A percentile compares a stretch with the other conserved stretches of the same genome.
These are phyloP conservation scores for Vitis rupestris DNA, from an alignment of 164 flowering plant genomes.

Conservation along the genomic window DNA sequence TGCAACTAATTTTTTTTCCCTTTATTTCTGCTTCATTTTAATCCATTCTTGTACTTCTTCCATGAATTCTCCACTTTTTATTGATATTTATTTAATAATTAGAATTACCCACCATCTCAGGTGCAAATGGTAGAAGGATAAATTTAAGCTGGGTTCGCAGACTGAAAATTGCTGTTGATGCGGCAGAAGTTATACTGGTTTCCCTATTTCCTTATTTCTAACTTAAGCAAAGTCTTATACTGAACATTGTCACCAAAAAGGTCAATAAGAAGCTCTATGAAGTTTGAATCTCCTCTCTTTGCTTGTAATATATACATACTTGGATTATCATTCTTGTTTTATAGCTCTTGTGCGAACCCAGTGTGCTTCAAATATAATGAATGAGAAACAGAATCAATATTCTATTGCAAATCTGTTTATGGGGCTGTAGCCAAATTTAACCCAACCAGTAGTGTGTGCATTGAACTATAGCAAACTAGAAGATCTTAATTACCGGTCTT, in stretches of 20 bases:
- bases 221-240: not conserved
- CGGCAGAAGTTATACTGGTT: slow-evolving; percentile 64
- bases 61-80: not conserved
- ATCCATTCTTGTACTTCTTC: not conserved
- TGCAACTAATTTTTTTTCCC: not conserved
- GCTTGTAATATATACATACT: too few species aligned
- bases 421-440: too few species aligned
- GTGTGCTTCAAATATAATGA: too few species aligned
- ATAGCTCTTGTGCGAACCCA: too few species aligned
- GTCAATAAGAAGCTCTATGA: too few species aligned
- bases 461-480: not conserved
- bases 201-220: not conserved
- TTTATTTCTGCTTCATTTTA: not conserved
- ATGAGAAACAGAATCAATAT: too few species aligned
- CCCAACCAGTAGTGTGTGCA: too few species aligned
- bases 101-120: slow-evolving; percentile 32
- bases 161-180: slow-evolving; percentile 83
- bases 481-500: not conserved
- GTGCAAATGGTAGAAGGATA: slow-evolving; percentile 50
- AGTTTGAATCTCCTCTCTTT: too few species aligned
- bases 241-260: too few species aligned
- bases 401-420: too few species aligned
- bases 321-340: too few species aligned
- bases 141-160: slow-evolving; percentile 79
- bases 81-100: not conserved